Evolutionary conservation across 345 rosid genomes (phyloP), one percentile per base, ranked within the genome.

Genomic region (Turnera subulata): DNA sequence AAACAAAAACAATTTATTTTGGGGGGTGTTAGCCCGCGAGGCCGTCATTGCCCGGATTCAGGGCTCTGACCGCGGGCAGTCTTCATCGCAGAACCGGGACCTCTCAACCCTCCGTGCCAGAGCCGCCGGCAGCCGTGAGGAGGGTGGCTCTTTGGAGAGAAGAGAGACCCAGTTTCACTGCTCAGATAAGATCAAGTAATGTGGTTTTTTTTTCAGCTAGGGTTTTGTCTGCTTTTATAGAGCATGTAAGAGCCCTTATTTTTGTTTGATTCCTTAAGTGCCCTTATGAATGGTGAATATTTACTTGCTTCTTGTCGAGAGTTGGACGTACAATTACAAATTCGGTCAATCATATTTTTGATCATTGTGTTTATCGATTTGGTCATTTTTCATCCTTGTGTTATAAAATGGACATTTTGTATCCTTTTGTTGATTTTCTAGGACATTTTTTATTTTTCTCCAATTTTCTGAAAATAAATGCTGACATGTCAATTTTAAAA

Each of bases 121-220:
- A 79, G 92, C 89, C 79, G 51, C 88, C 89, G 1, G 64, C 87
- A 59, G 69, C 75, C 76, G n/a, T 46, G 15, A 20, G 56, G 47
- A 61, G 72, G 72, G 66, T 50, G 25, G 62, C 72, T 68, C 63
- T 0, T 18, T 29, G 8, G 37, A 9, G 70, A 44, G 43, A 60
- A 19, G n/a, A 29, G 11, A 19, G 2, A 4, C 40, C 58, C n/a
- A n/a, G 26, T 25, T 1, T 60, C 76, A 58, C 73, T 54, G 86
- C 93, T 88, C 96, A 50, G 93, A 85, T 85, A 89, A 83, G 94
- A 85, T 89, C 94, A 85, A 86, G 96, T 85, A 76, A 69, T 72
- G 52, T 22, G 29, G n/a, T n/a, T n/a, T n/a, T 22, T 10, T 9
- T 0, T 0, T 4, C 0, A 0, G 1, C n/a, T 42, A 18, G 72